These are phyloP conservation scores for Cyberlindnera xylosilytica DNA, from an alignment of 805 yeast species.

Conservation along the genomic window DNA sequence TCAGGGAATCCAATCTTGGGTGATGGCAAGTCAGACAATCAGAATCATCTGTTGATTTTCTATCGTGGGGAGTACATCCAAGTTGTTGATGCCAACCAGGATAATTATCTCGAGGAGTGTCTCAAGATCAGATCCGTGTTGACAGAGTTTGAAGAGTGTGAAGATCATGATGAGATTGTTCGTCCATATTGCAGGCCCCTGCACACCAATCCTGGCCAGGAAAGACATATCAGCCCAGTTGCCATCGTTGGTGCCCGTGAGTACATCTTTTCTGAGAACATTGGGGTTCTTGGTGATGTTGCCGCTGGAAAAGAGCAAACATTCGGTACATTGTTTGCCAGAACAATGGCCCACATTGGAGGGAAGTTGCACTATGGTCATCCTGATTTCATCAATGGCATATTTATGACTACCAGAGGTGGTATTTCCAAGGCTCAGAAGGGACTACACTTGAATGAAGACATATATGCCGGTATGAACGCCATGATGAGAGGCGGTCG, in stretches of 20 bases:
- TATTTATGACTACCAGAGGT: conserved; percentile 93
- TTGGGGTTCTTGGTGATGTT: conserved; percentile 90
- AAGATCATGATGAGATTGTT: conserved; percentile 29
- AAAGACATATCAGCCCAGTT: conserved; percentile 48
- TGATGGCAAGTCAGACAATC: conserved; percentile 96
- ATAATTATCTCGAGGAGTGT: conserved; percentile 92
- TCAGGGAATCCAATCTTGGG: conserved; percentile 96
- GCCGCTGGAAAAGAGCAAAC: conserved; percentile 98
- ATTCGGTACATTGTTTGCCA: conserved; percentile 91
- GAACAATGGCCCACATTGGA: conserved; percentile 91
- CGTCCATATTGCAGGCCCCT: not conserved
- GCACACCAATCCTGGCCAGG: not conserved
- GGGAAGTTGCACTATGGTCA: conserved; percentile 95
- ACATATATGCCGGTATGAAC: conserved; percentile 93
- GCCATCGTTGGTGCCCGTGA: conserved; percentile 96
- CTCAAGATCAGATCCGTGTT: conserved; percentile 82
- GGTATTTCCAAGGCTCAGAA: conserved; percentile 94
- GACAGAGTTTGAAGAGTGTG: conserved; percentile 85
- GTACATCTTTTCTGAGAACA: conserved; percentile 83
- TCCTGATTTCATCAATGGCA: conserved; percentile 89
- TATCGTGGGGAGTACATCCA: conserved; percentile 94
- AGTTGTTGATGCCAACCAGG: conserved; percentile 95
- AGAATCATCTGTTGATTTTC: conserved; percentile 81
- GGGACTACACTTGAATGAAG: conserved; percentile 90
- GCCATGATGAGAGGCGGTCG: conserved; percentile 89